phyloP scores from a whole-genome alignment of 768 basidiomycete genomes.

The Sporobolomyces pararoseus region DNA sequence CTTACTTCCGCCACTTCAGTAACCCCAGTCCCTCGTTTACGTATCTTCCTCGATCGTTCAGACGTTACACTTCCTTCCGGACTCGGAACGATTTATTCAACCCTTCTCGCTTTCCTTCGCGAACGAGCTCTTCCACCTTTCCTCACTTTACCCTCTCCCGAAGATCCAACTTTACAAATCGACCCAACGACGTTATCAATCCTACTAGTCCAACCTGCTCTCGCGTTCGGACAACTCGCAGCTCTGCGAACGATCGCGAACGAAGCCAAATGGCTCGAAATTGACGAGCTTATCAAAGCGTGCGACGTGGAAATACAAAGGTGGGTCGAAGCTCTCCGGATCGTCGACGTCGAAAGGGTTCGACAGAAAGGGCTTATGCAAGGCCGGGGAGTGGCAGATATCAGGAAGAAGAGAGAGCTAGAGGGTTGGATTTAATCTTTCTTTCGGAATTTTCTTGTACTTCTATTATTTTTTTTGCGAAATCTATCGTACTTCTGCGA shows the following conservation, averaged over 20 bases:
- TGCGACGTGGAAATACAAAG: neutral
- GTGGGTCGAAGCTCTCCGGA: neutral
- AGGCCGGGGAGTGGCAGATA: slow-evolving; percentile 3
- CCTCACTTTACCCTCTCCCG: neutral
- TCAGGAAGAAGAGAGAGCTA: slow-evolving; percentile 2
- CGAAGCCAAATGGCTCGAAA: slow-evolving; percentile 11
- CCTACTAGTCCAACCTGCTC: neutral
- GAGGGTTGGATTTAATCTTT: slow-evolving; percentile 25
- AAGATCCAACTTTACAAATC: neutral
- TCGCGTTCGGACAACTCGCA: slow-evolving; percentile 4
- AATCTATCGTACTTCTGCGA: no score
- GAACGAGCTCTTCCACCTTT: neutral
- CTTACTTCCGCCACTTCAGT: neutral
- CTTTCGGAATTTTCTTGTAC: neutral
- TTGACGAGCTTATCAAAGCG: neutral
- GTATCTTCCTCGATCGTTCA: slow-evolving; percentile 28
- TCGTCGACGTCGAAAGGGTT: neutral
- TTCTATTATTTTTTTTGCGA: neutral
- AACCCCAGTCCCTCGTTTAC: slow-evolving; percentile 1
- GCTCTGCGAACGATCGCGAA: neutral
- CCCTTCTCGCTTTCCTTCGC: slow-evolving; percentile 18
- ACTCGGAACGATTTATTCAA: slow-evolving; percentile 7
- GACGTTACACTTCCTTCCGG: slow-evolving; percentile 4
- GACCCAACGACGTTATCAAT: slow-evolving; percentile 4
- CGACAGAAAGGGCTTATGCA: neutral